A percentile compares a stretch with the other conserved stretches of the same genome.
Evolutionary conservation across 208 protist genomes (phyloP).

Genomic region (Strigomonas culicis): DNA sequence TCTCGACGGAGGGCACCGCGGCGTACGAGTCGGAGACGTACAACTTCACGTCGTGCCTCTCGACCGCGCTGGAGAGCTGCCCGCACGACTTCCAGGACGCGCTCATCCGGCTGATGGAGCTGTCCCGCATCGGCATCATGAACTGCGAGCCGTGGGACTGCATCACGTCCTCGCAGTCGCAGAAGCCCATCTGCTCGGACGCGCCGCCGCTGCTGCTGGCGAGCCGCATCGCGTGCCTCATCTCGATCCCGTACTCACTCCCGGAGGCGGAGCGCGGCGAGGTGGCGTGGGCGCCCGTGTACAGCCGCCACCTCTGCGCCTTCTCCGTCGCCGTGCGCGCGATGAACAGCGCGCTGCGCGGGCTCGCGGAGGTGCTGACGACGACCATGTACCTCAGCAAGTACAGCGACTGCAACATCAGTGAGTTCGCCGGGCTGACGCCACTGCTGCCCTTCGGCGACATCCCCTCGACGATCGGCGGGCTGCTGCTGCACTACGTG

Average conservation of each 20-base stretch:
- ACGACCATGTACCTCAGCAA: slow-evolving; percentile 61
- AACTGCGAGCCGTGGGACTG: slow-evolving; percentile 47
- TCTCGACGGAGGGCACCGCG: neutral
- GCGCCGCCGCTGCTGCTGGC: slow-evolving; percentile 53
- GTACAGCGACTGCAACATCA: slow-evolving; percentile 52
- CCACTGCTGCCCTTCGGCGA: slow-evolving; percentile 67
- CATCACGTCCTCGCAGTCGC: slow-evolving; percentile 6
- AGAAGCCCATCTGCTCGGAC: slow-evolving; percentile 7
- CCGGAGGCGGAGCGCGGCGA: neutral
- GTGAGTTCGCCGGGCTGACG: slow-evolving; percentile 48
- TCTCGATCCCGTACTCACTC: slow-evolving; percentile 56
- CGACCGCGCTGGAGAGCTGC: slow-evolving; percentile 43
- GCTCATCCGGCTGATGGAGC: slow-evolving; percentile 68
- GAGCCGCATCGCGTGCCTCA: slow-evolving; percentile 71
- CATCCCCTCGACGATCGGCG: slow-evolving; percentile 67
- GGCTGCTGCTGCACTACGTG: slow-evolving; percentile 83
- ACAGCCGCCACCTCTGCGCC: slow-evolving; percentile 81
- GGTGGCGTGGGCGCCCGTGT: slow-evolving; percentile 71
- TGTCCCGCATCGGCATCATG: slow-evolving; percentile 61
- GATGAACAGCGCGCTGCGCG: slow-evolving; percentile 72
- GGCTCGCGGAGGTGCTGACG: slow-evolving; percentile 80
- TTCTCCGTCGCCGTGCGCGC: slow-evolving; percentile 78
- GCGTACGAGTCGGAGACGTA: neutral
- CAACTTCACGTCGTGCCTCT: slow-evolving; percentile 32
- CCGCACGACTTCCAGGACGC: slow-evolving; percentile 59